phyloP scores from a whole-genome alignment of 2,329 filamentous ascomycete species.

The Exophiala sideris region DNA sequence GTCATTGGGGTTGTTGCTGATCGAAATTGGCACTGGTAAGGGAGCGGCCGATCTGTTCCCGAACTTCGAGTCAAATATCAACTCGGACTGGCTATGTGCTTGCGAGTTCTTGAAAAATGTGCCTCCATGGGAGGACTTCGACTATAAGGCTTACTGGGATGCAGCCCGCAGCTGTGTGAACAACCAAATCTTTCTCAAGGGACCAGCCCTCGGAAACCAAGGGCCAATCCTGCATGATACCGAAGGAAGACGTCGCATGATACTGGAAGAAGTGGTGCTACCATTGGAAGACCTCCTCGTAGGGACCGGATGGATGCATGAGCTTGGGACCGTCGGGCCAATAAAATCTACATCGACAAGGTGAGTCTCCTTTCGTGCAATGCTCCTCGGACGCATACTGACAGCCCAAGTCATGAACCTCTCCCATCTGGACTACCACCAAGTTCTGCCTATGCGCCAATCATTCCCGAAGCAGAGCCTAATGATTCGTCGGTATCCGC shows the following conservation, averaged over 20 bases:
- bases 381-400: too few species aligned
- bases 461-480: too few species aligned
- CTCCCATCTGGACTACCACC: too few species aligned
- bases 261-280: not conserved
- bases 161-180: not conserved
- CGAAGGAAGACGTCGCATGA: conserved; percentile 1
- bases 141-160: conserved; percentile 3
- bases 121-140: not conserved
- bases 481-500: too few species aligned
- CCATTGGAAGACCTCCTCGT: not conserved
- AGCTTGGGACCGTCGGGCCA: not conserved
- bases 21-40: conserved; percentile 2
- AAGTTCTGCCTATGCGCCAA: too few species aligned
- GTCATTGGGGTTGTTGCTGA: not conserved
- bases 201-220: not conserved
- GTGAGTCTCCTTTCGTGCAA: too few species aligned
- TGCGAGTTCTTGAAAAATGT: not conserved
- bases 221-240: not conserved
- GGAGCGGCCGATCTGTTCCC: not conserved
- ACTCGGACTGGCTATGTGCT: not conserved
- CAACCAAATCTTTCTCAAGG: not conserved
- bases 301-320: conserved; percentile 2
- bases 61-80: not conserved
- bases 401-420: too few species aligned
- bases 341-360: not conserved